Base-by-base conservation (phyloP, 371 early-diverging fungal genomes). In the Mucor plumbeus region DNA sequence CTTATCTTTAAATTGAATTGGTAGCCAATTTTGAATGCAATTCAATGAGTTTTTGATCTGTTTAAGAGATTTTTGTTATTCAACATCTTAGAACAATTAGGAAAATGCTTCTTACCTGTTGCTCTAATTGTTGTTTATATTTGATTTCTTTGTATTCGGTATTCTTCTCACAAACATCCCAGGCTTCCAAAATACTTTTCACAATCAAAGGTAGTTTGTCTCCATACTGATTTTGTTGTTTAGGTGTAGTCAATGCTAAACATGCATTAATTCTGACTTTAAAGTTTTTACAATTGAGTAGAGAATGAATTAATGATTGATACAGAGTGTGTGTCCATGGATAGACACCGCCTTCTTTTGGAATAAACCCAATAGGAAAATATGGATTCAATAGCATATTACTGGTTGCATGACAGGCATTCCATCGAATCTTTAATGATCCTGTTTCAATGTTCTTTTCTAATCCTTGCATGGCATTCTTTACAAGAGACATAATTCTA, bases 221-320 rank as follows among this genome's bases (percentile, higher is more conserved):
- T 1, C 90, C 91, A 67, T 85, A 91, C 35, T 83, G 81, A 2
- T 65, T 73, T 19, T 75, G 57, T 1, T 69, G 60, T 17, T 70
- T 69, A 7, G 89, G 87, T 9, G 79, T 75, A 3, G 86, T 67
- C 5, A 94, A 70, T 3, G 94, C 94, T 6, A 85, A 71, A 58
- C 90, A 88, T 3, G 93, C 92, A 72, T 90, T 87, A 69, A 93
- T 94, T 47, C 92, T 83, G 33, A 94, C 93, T 73, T 94, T 94
- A 63, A 87, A 94, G 71, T 94, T 94, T 62, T 87, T 87, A 59
- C 90, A 88, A 9, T 80, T 74, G 10, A 73, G 69, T 9, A 91
- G 69, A 3, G 89, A 86, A 13, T 82, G 79, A 0, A 80, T 69
- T 40, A 94, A 74, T 3, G 91, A 79, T 13, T 70, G 71, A 63